Evolutionary conservation across 1,139 yeast genomes (phyloP).

Genomic region (Hanseniaspora gamundiae): DNA sequence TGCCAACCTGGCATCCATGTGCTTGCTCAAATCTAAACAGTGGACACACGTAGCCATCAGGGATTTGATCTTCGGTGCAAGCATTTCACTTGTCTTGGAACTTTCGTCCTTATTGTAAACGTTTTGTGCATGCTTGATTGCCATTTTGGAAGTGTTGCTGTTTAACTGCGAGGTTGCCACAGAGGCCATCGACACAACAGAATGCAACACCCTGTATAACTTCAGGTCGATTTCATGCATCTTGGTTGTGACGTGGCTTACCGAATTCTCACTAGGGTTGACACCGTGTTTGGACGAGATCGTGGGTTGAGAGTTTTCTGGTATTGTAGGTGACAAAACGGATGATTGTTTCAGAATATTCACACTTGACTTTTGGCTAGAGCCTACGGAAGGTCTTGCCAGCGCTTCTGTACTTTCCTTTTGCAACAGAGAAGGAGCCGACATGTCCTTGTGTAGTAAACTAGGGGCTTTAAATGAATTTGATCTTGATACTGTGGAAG

Average conservation of each 20-base stretch:
- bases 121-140: constrained; percentile 37
- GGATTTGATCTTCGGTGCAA: constrained; percentile 61
- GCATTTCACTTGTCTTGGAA: constrained; percentile 28
- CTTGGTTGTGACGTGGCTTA: neutral
- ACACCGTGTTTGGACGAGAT: too few species aligned
- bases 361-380: too few species aligned
- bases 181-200: constrained; percentile 68
- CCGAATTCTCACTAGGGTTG: too few species aligned
- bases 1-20: constrained; percentile 46
- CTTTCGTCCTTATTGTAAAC: constrained; percentile 16
- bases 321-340: too few species aligned
- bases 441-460: too few species aligned
- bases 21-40: constrained; percentile 69
- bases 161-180: constrained; percentile 70
- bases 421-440: too few species aligned
- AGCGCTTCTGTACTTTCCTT: too few species aligned
- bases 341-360: too few species aligned
- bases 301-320: neutral
- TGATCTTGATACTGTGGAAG: too few species aligned
- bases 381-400: too few species aligned
- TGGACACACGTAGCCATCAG: constrained; percentile 65
- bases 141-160: constrained; percentile 62
- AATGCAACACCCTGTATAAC: constrained; percentile 21
- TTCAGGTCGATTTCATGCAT: neutral
- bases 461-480: too few species aligned